Percentiles rank a stretch among this genome's conserved stretches.
Evolutionary conservation across 352 stramenopile genomes (phyloP).

Genomic region (Nothophytophthora sp.): DNA sequence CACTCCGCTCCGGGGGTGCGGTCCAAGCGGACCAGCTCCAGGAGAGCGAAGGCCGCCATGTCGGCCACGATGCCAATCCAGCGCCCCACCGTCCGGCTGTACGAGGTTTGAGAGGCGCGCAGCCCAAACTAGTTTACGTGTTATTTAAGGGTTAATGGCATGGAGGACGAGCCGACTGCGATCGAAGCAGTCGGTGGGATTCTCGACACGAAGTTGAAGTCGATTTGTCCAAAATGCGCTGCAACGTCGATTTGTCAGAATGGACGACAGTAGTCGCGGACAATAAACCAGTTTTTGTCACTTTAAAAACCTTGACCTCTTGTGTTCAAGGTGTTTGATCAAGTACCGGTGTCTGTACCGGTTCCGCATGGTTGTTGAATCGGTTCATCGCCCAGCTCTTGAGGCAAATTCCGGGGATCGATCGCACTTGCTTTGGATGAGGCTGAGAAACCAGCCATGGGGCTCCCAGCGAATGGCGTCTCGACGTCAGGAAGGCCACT

Average conservation of each 20-base stretch:
- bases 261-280: slow-evolving; percentile 2
- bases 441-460: too few species aligned
- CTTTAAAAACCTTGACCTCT: too few species aligned
- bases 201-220: not conserved
- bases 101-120: slow-evolving; percentile 19
- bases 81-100: slow-evolving; percentile 17
- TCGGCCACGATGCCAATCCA: slow-evolving; percentile 23
- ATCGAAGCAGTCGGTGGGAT: slow-evolving; percentile 17
- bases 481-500: too few species aligned
- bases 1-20: slow-evolving; percentile 14
- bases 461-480: too few species aligned
- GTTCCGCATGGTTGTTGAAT: too few species aligned
- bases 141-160: slow-evolving; percentile 14
- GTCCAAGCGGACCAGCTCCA: slow-evolving; percentile 9
- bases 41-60: slow-evolving; percentile 15
- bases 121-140: slow-evolving; percentile 6
- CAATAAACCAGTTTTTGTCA: too few species aligned
- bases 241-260: slow-evolving; percentile 9
- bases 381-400: too few species aligned
- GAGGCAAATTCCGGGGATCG: too few species aligned
- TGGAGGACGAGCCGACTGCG: slow-evolving; percentile 1
- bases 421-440: too few species aligned
- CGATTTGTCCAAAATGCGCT: slow-evolving; percentile 4
- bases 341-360: too few species aligned
- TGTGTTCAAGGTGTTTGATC: too few species aligned